Conservation (phyloP, 2,329 filamentous ascomycete species). For the Achaetomium macrosporum region DNA sequence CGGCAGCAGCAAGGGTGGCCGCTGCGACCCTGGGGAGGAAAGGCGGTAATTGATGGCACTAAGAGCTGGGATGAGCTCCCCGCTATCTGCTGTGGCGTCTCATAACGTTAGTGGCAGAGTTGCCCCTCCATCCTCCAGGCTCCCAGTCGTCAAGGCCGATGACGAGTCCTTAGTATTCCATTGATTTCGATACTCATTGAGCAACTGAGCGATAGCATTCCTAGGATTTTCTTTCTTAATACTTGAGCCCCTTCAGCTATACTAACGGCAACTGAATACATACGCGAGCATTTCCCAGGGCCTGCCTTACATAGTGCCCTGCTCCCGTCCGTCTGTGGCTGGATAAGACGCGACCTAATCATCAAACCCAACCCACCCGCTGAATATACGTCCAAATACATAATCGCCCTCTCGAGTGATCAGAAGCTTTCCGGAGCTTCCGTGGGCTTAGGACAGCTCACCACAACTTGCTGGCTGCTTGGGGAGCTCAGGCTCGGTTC, state of each 20-base stretch:
- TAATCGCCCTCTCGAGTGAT: too few species aligned
- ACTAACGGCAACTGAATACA: background rate
- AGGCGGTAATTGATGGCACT: slow-evolving; percentile 22
- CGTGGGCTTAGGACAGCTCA: background rate
- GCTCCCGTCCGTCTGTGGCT: too few species aligned
- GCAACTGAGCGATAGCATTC: background rate
- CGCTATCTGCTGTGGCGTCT: background rate
- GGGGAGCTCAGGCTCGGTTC: background rate
- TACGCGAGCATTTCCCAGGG: too few species aligned
- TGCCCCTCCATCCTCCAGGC: slow-evolving; percentile 20
- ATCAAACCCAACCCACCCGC: too few species aligned
- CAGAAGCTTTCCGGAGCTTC: background rate
- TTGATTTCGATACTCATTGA: background rate
- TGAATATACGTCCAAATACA: too few species aligned
- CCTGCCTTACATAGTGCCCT: too few species aligned
- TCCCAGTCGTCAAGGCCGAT: background rate
- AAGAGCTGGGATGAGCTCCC: slow-evolving; percentile 13
- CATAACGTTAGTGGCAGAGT: background rate
- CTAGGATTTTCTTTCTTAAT: background rate
- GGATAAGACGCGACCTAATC: too few species aligned
- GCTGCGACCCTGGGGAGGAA: slow-evolving; percentile 6
- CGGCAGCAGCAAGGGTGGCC: slow-evolving; percentile 13
- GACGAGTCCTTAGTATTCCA: slow-evolving; percentile 5
- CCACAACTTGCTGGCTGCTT: background rate
- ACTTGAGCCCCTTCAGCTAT: background rate